Conservation (phyloP, 441 rosid species). For the Erodium trifolium region DNA sequence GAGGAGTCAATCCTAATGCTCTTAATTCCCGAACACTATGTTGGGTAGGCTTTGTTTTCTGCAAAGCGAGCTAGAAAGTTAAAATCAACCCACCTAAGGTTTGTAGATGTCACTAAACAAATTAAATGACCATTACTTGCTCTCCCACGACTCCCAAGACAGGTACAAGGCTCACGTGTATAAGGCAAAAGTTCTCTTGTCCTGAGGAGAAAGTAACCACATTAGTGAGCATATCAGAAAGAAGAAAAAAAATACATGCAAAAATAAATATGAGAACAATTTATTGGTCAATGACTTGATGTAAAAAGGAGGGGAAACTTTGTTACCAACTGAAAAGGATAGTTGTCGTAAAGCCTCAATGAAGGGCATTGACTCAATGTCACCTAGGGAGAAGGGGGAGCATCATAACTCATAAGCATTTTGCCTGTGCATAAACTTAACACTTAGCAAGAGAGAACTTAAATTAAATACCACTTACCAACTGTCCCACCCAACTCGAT, state of each 20-base stretch:
- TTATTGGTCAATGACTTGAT: background rate
- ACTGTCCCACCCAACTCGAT: slow-evolving; percentile 77
- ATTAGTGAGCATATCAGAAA: background rate
- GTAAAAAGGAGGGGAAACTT: slow-evolving; percentile 3
- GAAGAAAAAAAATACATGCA: background rate
- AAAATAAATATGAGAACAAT: background rate
- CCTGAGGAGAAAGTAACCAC: slow-evolving; percentile 34
- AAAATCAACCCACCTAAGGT: background rate
- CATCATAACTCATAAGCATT: slow-evolving; percentile 11
- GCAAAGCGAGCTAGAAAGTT: slow-evolving; percentile 13
- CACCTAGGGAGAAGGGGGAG: slow-evolving; percentile 26
- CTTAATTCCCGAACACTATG: slow-evolving; percentile 72
- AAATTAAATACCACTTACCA: slow-evolving; percentile 30
- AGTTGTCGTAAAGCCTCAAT: slow-evolving; percentile 68
- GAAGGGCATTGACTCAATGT: slow-evolving; percentile 70
- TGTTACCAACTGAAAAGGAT: slow-evolving; percentile 60
- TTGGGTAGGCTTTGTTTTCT: slow-evolving; percentile 80
- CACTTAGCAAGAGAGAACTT: background rate
- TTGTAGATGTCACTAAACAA: background rate
- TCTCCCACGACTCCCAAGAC: slow-evolving; percentile 73
- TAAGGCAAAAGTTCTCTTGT: slow-evolving; percentile 59
- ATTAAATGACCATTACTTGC: slow-evolving; percentile 37
- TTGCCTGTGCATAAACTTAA: background rate
- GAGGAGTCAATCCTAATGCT: slow-evolving; percentile 77
- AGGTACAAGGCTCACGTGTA: slow-evolving; percentile 73